A percentile compares a stretch with the other conserved stretches of the same genome.
Evolutionary conservation across 1,139 yeast genomes (phyloP).

Genomic region (Protomyces gravidus): DNA sequence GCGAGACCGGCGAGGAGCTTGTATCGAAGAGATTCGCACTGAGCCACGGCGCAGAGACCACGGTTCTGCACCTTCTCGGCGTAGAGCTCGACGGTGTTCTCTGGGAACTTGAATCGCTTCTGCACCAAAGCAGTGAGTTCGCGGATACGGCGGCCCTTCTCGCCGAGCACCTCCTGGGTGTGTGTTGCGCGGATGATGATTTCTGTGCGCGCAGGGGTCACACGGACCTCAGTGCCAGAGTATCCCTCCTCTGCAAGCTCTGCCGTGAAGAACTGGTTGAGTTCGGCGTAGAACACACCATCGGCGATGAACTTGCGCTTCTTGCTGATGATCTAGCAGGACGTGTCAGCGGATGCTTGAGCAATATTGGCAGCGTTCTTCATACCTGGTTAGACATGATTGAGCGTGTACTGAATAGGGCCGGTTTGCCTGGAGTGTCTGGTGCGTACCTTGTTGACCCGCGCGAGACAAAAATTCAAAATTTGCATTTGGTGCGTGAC

Average conservation of each 20-base stretch:
- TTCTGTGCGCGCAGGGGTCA: constrained; percentile 97
- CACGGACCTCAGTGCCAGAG: constrained; percentile 99
- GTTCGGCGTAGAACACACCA: constrained; percentile 99
- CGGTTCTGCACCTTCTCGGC: constrained; percentile 99
- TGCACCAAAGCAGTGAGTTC: constrained; percentile 96
- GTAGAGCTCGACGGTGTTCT: constrained; percentile 89
- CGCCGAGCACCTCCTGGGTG: constrained; percentile 99
- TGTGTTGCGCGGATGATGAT: constrained; percentile 98
- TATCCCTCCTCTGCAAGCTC: constrained; percentile 99
- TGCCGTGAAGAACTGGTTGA: constrained; percentile 99
- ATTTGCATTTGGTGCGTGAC: no score
- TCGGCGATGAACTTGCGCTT: constrained; percentile 65
- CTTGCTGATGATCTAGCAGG: constrained; percentile 22
- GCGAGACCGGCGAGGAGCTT: constrained; percentile 98
- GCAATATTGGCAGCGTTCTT: neutral
- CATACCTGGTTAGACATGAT: constrained; percentile 1
- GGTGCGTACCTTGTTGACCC: no score
- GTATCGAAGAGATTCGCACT: constrained; percentile 98
- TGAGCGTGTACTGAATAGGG: no score
- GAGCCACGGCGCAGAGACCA: constrained; percentile 99
- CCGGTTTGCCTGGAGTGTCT: no score
- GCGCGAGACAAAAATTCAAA: no score
- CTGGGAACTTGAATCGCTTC: constrained; percentile 97
- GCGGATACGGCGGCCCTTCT: constrained; percentile 99
- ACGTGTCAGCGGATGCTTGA: neutral